phyloP scores from a whole-genome alignment of 164 flowering plant species.

The Tetracentron sinense region DNA sequence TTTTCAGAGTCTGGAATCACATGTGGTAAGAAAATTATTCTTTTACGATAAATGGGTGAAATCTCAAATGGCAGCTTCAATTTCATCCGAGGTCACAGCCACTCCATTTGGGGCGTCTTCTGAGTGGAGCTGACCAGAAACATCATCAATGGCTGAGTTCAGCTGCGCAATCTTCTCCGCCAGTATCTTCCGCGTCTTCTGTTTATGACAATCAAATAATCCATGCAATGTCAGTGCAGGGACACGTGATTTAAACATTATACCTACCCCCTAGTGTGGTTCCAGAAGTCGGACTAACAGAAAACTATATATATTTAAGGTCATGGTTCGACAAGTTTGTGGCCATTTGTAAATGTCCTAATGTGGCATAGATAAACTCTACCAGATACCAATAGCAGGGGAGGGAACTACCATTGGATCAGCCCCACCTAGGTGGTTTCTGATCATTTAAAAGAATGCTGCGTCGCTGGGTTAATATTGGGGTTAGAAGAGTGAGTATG shows the following conservation, averaged over 20 bases:
- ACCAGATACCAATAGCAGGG: no score
- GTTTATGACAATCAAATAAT: conserved; percentile 20
- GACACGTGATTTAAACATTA: no score
- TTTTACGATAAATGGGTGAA: neutral
- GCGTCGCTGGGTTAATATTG: no score
- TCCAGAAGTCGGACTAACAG: no score
- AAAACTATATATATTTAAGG: no score
- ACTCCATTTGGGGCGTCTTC: conserved; percentile 51
- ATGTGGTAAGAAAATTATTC: neutral
- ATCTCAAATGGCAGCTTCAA: conserved; percentile 50
- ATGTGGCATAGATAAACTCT: no score
- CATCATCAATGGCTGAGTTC: conserved; percentile 81
- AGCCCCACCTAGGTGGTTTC: no score
- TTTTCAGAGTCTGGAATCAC: neutral
- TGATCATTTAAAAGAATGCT: no score
- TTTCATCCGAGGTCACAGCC: conserved; percentile 50
- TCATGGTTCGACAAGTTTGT: no score
- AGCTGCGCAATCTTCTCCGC: conserved; percentile 83
- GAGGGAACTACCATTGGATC: no score
- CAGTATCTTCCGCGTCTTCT: conserved; percentile 71
- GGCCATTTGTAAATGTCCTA: no score
- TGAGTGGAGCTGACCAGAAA: conserved; percentile 62
- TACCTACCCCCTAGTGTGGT: neutral
- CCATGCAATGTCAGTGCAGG: conserved; percentile 1
- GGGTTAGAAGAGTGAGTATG: no score